phyloP scores from a whole-genome alignment of 1,284 basidiomycete genomes.

The Ganoderma lucidum region DNA sequence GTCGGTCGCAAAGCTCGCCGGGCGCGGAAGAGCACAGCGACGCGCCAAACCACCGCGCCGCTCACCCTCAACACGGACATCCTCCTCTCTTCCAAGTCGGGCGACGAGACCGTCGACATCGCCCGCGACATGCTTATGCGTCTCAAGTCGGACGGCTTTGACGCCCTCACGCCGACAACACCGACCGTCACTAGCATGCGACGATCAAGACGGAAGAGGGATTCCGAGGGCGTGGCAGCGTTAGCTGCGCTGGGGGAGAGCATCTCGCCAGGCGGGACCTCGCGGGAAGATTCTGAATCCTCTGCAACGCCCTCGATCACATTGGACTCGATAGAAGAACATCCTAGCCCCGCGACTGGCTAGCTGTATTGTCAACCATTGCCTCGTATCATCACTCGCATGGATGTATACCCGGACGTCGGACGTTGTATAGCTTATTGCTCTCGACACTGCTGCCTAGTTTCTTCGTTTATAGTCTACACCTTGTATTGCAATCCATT shows the following conservation, averaged over 20 bases:
- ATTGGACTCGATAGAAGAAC: conserved; percentile 34
- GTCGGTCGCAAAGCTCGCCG: conserved; percentile 66
- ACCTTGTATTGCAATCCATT: conserved; percentile 24
- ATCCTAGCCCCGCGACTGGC: conserved; percentile 25
- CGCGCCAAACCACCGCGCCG: conserved; percentile 45
- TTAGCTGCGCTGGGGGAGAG: conserved; percentile 30
- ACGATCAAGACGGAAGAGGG: conserved; percentile 33
- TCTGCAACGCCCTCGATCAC: conserved; percentile 16
- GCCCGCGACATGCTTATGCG: conserved; percentile 80
- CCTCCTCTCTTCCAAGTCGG: conserved; percentile 35
- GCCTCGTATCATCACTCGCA: conserved; percentile 23
- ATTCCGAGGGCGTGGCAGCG: conserved; percentile 32
- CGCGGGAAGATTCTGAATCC: conserved; percentile 27
- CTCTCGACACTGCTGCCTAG: conserved; percentile 34
- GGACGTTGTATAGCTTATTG: conserved; percentile 34
- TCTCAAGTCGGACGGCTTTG: conserved; percentile 63
- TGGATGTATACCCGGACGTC: conserved; percentile 35
- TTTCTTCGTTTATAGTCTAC: conserved; percentile 27
- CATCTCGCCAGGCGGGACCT: conserved; percentile 27
- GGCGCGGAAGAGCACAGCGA: conserved; percentile 50
- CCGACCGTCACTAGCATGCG: conserved; percentile 36
- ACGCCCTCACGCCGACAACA: conserved; percentile 35
- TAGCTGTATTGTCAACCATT: conserved; percentile 31
- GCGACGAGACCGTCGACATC: conserved; percentile 61
- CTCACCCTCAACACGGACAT: conserved; percentile 51